Evolutionary conservation across 2,329 filamentous ascomycete genomes (phyloP).

Genomic region (Fusarium devonianum): DNA sequence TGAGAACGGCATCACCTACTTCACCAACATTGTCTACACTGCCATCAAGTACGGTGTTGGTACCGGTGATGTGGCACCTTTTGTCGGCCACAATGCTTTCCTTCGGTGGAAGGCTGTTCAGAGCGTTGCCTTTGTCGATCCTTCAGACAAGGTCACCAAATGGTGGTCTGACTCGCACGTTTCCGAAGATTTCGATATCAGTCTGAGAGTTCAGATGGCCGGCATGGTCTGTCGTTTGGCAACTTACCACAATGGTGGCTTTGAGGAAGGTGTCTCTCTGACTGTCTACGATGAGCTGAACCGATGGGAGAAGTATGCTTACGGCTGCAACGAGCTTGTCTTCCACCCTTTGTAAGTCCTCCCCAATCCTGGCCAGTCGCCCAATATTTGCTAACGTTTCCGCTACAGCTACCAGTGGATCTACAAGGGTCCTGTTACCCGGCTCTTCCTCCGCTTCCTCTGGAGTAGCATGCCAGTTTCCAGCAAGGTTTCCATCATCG

Average conservation of each 20-base stretch:
- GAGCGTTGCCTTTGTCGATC: constrained; percentile 34
- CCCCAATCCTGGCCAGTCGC: accelerated
- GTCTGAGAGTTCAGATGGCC: constrained; percentile 72
- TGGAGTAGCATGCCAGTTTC: constrained; percentile 60
- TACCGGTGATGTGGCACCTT: constrained; percentile 75
- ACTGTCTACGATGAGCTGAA: constrained; percentile 77
- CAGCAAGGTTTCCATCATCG: constrained; percentile 74
- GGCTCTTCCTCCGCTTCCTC: constrained; percentile 50
- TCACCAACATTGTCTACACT: constrained; percentile 80
- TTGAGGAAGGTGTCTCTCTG: constrained; percentile 76
- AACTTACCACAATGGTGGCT: constrained; percentile 72
- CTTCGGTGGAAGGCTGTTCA: constrained; percentile 65
- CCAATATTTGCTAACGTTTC: not conserved
- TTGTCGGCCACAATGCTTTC: constrained; percentile 81
- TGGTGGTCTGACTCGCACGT: constrained; percentile 81
- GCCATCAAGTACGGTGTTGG: constrained; percentile 75
- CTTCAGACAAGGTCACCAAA: constrained; percentile 61
- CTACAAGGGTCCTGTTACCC: constrained; percentile 68
- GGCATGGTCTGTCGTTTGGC: constrained; percentile 74
- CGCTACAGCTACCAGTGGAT: constrained; percentile 61
- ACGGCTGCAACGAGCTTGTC: constrained; percentile 74
- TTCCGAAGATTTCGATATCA: constrained; percentile 81
- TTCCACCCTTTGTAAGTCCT: constrained; percentile 68
- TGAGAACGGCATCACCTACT: constrained; percentile 77
- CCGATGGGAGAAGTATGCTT: constrained; percentile 78